Evolutionary conservation across 148 eudicot species (phyloP).

Genomic region (Arbutus unedo): DNA sequence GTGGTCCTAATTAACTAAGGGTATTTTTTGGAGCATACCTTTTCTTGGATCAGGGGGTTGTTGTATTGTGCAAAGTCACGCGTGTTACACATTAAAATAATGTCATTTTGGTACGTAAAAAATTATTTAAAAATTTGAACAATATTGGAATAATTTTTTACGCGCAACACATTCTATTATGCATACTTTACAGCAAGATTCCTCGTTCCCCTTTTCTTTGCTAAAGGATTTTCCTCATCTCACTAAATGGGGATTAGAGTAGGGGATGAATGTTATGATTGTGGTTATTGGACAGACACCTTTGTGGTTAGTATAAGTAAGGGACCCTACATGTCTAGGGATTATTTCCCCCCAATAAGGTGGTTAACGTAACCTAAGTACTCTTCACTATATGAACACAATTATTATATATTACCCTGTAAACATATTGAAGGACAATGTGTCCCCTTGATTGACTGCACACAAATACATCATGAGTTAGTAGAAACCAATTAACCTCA

Average conservation of each 20-base stretch:
- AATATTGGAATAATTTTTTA: no score
- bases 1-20: not conserved
- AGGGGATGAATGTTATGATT: conserved; percentile 14
- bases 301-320: not conserved
- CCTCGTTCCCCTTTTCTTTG: no score
- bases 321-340: conserved; percentile 32
- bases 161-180: no score
- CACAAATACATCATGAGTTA: conserved; percentile 38
- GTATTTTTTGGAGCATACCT: no score
- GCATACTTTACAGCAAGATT: no score
- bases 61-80: no score
- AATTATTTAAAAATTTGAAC: no score
- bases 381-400: not conserved
- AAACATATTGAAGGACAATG: conserved; percentile 39
- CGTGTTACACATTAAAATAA: no score
- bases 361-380: conserved; percentile 36
- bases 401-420: conserved; percentile 18
- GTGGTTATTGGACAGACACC: not conserved
- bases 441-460: conserved; percentile 70
- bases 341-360: conserved; percentile 24
- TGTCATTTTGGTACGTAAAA: no score
- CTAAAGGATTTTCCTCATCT: no score
- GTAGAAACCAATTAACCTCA: not conserved
- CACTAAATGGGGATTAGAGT: not conserved
- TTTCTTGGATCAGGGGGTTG: no score